Evolutionary conservation across 2,329 filamentous ascomycete species (phyloP), one percentile per base, ranked within the genome.

Genomic region (Cladosporium austrohemisphaericum): DNA sequence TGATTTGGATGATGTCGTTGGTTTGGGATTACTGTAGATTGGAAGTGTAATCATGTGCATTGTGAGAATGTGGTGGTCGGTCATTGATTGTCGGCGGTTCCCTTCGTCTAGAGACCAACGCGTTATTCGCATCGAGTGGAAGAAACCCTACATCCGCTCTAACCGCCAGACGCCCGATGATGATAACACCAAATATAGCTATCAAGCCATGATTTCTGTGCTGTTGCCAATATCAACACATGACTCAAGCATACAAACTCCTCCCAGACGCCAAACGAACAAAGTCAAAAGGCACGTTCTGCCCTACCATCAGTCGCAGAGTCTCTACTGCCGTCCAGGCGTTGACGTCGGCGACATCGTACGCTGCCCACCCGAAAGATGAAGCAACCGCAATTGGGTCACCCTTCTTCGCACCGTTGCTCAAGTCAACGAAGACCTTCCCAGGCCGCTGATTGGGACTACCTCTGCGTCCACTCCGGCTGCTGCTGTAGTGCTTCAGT

Each of bases 201-300:
- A n/a, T n/a, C n/a, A n/a, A n/a, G n/a, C n/a, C n/a, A n/a, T n/a
- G n/a, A n/a, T n/a, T n/a, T n/a, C n/a, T n/a, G n/a, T n/a, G n/a
- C n/a, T n/a, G n/a, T n/a, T n/a, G 25, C 25, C 25, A 28, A 28
- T 28, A 28, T n/a, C n/a, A n/a, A n/a, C n/a, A n/a, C n/a, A n/a
- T n/a, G n/a, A n/a, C n/a, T 47, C 44, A 47, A 14, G n/a, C 32
- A 31, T 47, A 47, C 14, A 50, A 25, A 16, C 75, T 76, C 58
- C 78, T 69, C 19, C 80, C 80, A 55, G 76, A 78, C 31, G 88
- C 86, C 63, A 93, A 73, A 41, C 87, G 77, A 33, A 93, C 88
- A 71, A 94, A 94, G 68, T 87, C 90, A 68, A 89, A 92, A 5
- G 86, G 86, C 50, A 93, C 87, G 65, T 93, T 93, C 70, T 93